Evolutionary conservation across 129 eudicot genomes (phyloP), one percentile per base, ranked within the genome.

Genomic region (Saposhnikovia divaricata): DNA sequence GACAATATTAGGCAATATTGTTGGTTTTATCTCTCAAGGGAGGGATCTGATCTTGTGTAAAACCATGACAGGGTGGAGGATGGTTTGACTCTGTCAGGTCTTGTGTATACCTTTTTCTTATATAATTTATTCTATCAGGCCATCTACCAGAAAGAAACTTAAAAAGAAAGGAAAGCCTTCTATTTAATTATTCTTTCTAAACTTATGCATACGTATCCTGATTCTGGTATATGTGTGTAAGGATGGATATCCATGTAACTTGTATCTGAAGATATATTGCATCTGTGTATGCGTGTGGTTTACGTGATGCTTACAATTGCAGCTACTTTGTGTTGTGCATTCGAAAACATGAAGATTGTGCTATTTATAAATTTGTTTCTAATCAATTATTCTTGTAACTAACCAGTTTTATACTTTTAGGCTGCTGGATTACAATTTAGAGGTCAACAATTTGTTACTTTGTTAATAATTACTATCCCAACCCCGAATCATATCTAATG

Each of bases 61-160:
- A 57, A 77, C 44, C 21, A 23, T 82, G 70, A 74, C 86, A 96
- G 99, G 99, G 99, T 83, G 99, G 99, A 85, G 99, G 99, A 80
- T 96, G 99, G 99, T 89, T 89, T 81, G 84, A 89, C 81, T 81
- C 59, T 37, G 21, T 79, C 38, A 79, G 90, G 75, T 61, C 87
- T 23, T 89, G 90, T 87, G 81, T 89, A 27, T 89, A 84, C 82
- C 51, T 89, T 45, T 80, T 85, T 59, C 87, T 89, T 72, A n/a
- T n/a, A n/a, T n/a, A 4, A 45, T 10, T 74, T 23, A 4, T 74
- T 25, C 31, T 1, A 42, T 40, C 21, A 37, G 76, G 19, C 42
- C 10, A 37, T 16, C 53, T 25, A 15, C 59, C 25, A 25, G 59
- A 46, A 45, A 45, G 6, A 74, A 25, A 44, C 31, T 23, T 71